phyloP scores from a whole-genome alignment of 2,329 filamentous ascomycete genomes.

The Pseudovirgaria hyperparasitica region DNA sequence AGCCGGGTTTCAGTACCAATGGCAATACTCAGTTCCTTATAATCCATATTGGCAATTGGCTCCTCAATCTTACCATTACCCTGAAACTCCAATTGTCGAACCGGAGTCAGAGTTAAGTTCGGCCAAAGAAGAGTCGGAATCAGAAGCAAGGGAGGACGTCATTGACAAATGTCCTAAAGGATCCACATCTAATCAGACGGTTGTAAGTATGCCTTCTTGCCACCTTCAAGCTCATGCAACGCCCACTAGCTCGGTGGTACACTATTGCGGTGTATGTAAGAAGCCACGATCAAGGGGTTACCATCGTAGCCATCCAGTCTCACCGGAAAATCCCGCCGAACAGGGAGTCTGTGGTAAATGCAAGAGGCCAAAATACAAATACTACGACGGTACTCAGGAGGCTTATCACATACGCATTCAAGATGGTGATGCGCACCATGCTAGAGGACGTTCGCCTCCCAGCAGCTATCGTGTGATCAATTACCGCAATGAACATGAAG shows the following conservation, averaged over 20 bases:
- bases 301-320: conserved; percentile 21
- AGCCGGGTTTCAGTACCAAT: conserved; percentile 1
- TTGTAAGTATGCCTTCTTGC: too few relatives aligned
- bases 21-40: too few relatives aligned
- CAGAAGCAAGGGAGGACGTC: conserved; percentile 1
- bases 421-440: conserved; percentile 13
- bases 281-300: conserved; percentile 20
- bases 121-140: conserved; percentile 5
- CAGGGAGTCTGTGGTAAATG: conserved; percentile 18
- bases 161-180: conserved; percentile 1
- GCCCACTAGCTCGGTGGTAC: conserved; percentile 9
- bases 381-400: conserved; percentile 6
- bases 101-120: conserved; percentile 4
- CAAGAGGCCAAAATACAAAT: conserved; percentile 12
- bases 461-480: conserved; percentile 4
- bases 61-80: conserved; percentile 7
- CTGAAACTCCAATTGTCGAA: conserved; percentile 6
- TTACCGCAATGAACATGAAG: conserved; percentile 10
- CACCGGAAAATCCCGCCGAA: conserved; percentile 16
- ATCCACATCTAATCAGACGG: neutral
- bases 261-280: conserved; percentile 21
- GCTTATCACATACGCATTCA: conserved; percentile 11
- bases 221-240: conserved; percentile 3
- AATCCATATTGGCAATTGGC: neutral
- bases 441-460: neutral